phyloP scores from a whole-genome alignment of 345 rosid species.

The Arabidopsis arenosa region DNA sequence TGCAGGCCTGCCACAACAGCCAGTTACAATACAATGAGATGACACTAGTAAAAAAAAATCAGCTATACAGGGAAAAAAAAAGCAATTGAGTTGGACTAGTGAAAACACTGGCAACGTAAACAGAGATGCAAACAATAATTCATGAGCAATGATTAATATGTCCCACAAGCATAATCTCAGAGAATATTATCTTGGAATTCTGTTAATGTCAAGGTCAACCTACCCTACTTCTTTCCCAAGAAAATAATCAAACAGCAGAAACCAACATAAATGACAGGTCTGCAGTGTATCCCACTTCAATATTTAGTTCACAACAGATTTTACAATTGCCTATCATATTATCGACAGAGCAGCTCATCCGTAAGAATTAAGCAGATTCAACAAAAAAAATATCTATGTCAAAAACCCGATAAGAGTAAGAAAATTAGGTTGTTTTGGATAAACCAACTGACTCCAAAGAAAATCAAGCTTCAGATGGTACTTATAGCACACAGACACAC shows the following conservation, averaged over 20 bases:
- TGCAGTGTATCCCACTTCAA: neutral
- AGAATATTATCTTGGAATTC: conserved; percentile 3
- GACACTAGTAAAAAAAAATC: conserved; percentile 6
- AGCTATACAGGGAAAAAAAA: conserved; percentile 15
- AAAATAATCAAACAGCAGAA: conserved; percentile 21
- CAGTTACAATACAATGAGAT: conserved; percentile 18
- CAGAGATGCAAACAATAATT: neutral
- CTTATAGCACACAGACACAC: conserved; percentile 5
- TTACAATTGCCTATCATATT: neutral
- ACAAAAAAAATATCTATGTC: neutral
- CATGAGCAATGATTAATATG: neutral
- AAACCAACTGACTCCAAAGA: neutral
- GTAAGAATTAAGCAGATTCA: conserved; percentile 3
- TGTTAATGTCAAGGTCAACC: conserved; percentile 15
- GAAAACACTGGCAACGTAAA: neutral
- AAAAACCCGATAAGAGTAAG: neutral
- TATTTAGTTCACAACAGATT: neutral
- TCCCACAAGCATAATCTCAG: conserved; percentile 18
- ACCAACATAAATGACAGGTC: conserved; percentile 21
- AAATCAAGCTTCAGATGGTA: neutral
- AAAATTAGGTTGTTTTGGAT: neutral
- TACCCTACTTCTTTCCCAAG: neutral
- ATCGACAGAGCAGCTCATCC: neutral
- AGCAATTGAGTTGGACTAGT: neutral
- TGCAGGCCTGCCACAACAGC: conserved; percentile 69